Conservation (phyloP, 139 green algal genomes). For the Gonium pectorale region DNA sequence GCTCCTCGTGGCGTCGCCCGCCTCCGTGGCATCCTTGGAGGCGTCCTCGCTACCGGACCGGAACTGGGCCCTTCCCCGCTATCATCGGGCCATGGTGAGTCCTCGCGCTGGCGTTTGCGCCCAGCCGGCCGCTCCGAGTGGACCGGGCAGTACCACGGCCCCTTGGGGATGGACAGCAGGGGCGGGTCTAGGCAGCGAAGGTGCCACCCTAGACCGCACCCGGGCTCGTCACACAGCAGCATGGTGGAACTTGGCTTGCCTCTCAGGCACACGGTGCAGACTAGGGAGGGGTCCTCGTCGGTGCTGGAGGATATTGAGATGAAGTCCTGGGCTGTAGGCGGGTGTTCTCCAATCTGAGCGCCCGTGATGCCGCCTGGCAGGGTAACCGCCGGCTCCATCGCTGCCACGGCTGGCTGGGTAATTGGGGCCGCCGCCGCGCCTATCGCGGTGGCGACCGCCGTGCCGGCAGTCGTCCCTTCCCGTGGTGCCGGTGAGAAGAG, state of each 20-base stretch:
- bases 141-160: neutral
- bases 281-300: neutral
- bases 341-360: neutral
- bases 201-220: neutral
- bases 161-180: neutral
- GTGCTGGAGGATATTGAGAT: neutral
- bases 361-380: neutral
- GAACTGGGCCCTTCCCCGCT: neutral
- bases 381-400: neutral
- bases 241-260: neutral
- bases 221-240: neutral
- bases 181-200: neutral
- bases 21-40: neutral
- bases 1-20: neutral
- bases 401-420: neutral
- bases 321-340: neutral
- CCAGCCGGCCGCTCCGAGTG: neutral
- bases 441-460: neutral
- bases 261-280: neutral
- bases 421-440: neutral
- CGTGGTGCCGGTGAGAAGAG: neutral
- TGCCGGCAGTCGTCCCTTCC: neutral
- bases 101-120: neutral
- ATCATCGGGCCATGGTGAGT: too few relatives aligned
- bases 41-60: neutral